Conservation (phyloP, 1,284 basidiomycete species). For the Ceratobasidium sp. region DNA sequence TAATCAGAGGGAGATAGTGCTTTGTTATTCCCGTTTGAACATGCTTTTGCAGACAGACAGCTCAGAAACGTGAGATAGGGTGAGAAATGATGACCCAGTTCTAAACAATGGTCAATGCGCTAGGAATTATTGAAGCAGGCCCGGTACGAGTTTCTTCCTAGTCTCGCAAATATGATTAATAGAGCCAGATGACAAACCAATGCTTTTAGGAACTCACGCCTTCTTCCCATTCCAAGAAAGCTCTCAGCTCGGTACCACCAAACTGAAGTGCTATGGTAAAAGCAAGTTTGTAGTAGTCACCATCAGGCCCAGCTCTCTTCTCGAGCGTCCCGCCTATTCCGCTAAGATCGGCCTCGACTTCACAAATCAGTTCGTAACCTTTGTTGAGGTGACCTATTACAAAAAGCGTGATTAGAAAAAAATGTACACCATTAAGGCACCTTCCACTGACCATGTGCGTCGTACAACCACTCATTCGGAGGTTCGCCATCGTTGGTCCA, state of each 20-base stretch:
- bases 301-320: conserved; percentile 31
- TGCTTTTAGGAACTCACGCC: no score
- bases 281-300: conserved; percentile 40
- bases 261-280: conserved; percentile 46
- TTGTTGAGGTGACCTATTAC: conserved; percentile 21
- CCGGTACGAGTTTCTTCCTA: no score
- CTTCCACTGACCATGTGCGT: background rate
- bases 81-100: no score
- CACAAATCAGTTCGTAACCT: conserved; percentile 42
- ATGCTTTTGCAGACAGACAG: no score
- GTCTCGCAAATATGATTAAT: no score
- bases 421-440: background rate
- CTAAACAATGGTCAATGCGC: background rate
- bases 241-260: conserved; percentile 45
- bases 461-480: no score
- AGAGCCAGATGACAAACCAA: no score
- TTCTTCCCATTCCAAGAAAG: conserved; percentile 33
- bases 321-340: conserved; percentile 38
- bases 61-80: no score
- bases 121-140: background rate
- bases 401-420: background rate
- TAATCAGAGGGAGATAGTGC: no score
- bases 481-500: no score
- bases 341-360: conserved; percentile 43
- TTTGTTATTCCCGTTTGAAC: no score